Conservation (phyloP, 2,329 filamentous ascomycete genomes). For the Claviceps sorghi region DNA sequence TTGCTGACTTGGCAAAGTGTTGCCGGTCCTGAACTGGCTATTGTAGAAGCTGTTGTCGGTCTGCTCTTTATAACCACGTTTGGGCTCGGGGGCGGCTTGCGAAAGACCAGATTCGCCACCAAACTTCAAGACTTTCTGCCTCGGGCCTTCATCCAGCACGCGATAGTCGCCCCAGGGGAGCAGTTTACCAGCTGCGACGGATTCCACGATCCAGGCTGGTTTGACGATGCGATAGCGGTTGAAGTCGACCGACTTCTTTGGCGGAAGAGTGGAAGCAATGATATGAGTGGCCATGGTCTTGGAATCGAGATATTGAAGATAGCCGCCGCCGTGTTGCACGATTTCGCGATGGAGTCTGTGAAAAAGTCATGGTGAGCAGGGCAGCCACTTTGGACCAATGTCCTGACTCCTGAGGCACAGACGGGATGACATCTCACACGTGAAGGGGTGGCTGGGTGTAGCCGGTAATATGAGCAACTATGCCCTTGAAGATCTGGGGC, state of each 20-base stretch:
- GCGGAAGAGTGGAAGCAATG: constrained; percentile 76
- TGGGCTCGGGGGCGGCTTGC: constrained; percentile 42
- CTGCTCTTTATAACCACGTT: constrained; percentile 63
- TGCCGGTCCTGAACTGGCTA: constrained; percentile 42
- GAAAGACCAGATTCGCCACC: constrained; percentile 49
- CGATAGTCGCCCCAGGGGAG: constrained; percentile 78
- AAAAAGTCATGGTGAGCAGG: constrained; percentile 7
- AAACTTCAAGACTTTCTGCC: constrained; percentile 61
- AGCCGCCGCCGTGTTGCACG: constrained; percentile 85
- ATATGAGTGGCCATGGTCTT: constrained; percentile 96
- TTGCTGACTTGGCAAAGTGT: constrained; percentile 15
- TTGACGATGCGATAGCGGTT: constrained; percentile 80
- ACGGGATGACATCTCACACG: constrained; percentile 31
- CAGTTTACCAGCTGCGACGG: constrained; percentile 63
- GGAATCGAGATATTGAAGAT: constrained; percentile 84
- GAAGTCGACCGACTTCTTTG: constrained; percentile 87
- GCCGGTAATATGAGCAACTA: constrained; percentile 85
- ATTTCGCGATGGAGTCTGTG: constrained; percentile 62
- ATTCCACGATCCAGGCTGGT: constrained; percentile 88
- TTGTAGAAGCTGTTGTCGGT: constrained; percentile 73
- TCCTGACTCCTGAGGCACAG: not conserved
- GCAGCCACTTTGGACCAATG: not conserved
- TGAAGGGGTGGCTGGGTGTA: constrained; percentile 91
- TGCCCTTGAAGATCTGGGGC: constrained; percentile 75
- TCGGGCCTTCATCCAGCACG: constrained; percentile 68